Evolutionary conservation across 2,329 filamentous ascomycete genomes (phyloP), one percentile per base, ranked within the genome.

Genomic region (Davidsoniella eucalypti): DNA sequence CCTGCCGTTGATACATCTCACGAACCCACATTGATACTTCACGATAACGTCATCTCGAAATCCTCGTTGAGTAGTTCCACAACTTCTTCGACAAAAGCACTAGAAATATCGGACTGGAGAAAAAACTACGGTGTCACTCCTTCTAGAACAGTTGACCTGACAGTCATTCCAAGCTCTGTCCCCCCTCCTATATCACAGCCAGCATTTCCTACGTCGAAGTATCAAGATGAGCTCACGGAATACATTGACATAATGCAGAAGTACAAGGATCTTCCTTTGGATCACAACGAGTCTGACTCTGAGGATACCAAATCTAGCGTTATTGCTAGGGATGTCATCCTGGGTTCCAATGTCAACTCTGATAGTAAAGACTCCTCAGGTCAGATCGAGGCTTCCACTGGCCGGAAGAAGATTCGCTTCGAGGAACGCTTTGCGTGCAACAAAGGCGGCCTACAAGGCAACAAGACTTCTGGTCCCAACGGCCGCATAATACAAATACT

Each of bases 401-500:
- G 5, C 16, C 48, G 23, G 26, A 67, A 67, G 52, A 54, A 56
- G 1, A 56, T 62, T 7, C 29, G 57, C 3, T 69, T 66, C 54
- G 67, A 73, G 51, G 69, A 73, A 26, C 66, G 65, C 1, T 80
- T 78, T 54, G 66, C 68, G 12, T 80, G 76, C 58, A 71, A 75
- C 60, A 67, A 63, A 33, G 72, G 71, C 2, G 73, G 74, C 8
- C 69, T 64, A 2, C 67, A 64, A 46, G 63, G 68, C 33, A 60
- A 61, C 3, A 60, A 64, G 12, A 59, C 64, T 0, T 60, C 66
- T 10, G 85, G 83, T 56, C 84, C 86, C 0, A 96, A 95, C 60
- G 67, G 69, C 1, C 68, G 73, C 10, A 93, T 84, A 0, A 87
- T 94, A 47, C 73, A 82, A 44, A 69, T 92, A 2, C 68, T 95